Conservation (phyloP, 805 yeast genomes). For the Starmerella davenportii region DNA sequence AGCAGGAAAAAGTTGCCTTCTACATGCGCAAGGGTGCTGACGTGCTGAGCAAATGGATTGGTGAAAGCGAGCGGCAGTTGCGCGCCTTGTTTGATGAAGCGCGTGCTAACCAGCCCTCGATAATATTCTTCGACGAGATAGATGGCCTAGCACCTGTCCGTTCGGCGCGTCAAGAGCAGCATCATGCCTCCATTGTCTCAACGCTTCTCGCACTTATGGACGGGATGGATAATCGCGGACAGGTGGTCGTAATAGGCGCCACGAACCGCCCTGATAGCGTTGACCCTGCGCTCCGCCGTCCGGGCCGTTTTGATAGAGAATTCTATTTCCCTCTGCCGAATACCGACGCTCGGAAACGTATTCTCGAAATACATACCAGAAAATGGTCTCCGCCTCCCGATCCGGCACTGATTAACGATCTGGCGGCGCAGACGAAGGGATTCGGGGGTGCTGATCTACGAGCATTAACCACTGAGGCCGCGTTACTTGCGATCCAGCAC, state of each 20-base stretch:
- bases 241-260: constrained; percentile 94
- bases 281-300: constrained; percentile 94
- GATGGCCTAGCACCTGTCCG: constrained; percentile 98
- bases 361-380: constrained; percentile 67
- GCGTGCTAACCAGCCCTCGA: constrained; percentile 83
- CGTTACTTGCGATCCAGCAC: constrained; percentile 77
- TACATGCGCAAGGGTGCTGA: constrained; percentile 99
- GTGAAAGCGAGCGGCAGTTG: constrained; percentile 93
- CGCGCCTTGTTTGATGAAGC: constrained; percentile 89
- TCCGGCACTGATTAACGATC: constrained; percentile 37
- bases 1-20: constrained; percentile 72
- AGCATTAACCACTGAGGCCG: constrained; percentile 91
- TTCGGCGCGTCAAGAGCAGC: constrained; percentile 93
- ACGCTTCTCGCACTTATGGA: constrained; percentile 92
- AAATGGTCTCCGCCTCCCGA: constrained; percentile 70
- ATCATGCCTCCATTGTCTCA: constrained; percentile 92
- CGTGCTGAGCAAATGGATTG: constrained; percentile 94
- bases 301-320: constrained; percentile 93
- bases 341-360: constrained; percentile 54
- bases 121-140: constrained; percentile 92
- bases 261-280: constrained; percentile 95
- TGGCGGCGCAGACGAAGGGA: constrained; percentile 77
- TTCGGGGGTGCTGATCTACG: constrained; percentile 96
- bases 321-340: constrained; percentile 92
- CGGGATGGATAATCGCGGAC: constrained; percentile 98